Evolutionary conservation across 164 flowering plant species (phyloP).

Genomic region (Annona cherimola): DNA sequence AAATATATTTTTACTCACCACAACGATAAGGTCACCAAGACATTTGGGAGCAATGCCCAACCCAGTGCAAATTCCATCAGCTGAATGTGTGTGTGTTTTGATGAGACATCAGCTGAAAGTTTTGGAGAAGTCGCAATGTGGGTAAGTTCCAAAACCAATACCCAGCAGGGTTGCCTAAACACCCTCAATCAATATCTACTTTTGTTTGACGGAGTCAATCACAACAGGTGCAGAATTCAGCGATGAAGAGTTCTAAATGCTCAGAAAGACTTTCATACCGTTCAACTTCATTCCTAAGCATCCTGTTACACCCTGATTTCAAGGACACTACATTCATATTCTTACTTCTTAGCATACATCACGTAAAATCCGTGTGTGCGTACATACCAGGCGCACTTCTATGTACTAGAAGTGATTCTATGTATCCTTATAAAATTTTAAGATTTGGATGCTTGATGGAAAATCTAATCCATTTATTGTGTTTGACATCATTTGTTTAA

Average conservation of each 20-base stretch:
- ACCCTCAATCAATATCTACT: slow-evolving; percentile 92
- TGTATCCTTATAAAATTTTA: too few relatives aligned
- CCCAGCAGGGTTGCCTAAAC: slow-evolving; percentile 98
- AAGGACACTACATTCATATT: too few relatives aligned
- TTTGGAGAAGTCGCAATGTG: slow-evolving; percentile 96
- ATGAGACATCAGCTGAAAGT: too few relatives aligned
- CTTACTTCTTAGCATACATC: too few relatives aligned
- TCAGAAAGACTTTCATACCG: slow-evolving; percentile 74
- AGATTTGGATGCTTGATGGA: too few relatives aligned
- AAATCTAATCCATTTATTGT: too few relatives aligned
- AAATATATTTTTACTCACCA: slow-evolving; percentile 42
- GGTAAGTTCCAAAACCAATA: slow-evolving; percentile 97
- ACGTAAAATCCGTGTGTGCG: too few relatives aligned
- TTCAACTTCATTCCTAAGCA: slow-evolving; percentile 83
- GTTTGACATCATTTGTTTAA: too few relatives aligned
- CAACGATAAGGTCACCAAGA: slow-evolving; percentile 89
- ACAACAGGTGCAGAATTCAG: slow-evolving; percentile 83
- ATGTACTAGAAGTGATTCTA: too few relatives aligned
- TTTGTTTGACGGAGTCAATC: slow-evolving; percentile 64
- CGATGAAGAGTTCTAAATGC: slow-evolving; percentile 79
- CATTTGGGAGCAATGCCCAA: slow-evolving; percentile 91
- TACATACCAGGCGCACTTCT: too few relatives aligned
- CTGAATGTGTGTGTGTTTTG: slow-evolving; percentile 93
- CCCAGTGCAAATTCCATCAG: slow-evolving; percentile 97
- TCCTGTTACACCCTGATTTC: too few relatives aligned